Percentiles rank a stretch among this genome's conserved stretches.
These are phyloP conservation scores for Withania somnifera DNA, from an alignment of 305 asterid species.

Conservation along the genomic window DNA sequence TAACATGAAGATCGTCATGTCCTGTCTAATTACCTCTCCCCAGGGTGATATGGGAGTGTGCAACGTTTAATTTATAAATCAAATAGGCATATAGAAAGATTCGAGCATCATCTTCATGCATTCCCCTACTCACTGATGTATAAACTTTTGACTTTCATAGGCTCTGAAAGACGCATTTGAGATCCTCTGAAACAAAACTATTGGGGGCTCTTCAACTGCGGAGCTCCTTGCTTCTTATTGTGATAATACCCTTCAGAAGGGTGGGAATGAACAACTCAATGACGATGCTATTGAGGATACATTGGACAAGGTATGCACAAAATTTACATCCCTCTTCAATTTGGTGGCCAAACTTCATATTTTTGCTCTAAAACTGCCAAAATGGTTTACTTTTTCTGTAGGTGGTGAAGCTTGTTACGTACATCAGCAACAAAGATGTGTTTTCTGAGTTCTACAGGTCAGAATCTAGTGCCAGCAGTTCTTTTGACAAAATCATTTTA, in stretches of 20 bases:
- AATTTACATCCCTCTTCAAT: not conserved
- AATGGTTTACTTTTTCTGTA: constrained; percentile 3
- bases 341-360: not conserved
- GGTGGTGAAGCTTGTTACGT: constrained; percentile 36
- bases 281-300: constrained; percentile 40
- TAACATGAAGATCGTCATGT: too few species aligned
- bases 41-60: too few species aligned
- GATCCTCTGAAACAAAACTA: constrained; percentile 33
- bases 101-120: not conserved
- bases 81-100: too few species aligned
- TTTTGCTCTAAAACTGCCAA: not conserved
- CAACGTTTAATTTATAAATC: too few species aligned
- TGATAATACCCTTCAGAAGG: constrained; percentile 45
- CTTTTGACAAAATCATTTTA: not conserved
- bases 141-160: constrained; percentile 12
- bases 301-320: constrained; percentile 31
- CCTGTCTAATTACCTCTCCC: too few species aligned
- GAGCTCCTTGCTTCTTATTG: constrained; percentile 41
- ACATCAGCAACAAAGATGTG: constrained; percentile 37
- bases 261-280: constrained; percentile 33
- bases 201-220: constrained; percentile 29
- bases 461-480: not conserved
- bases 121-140: not conserved
- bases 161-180: constrained; percentile 48
- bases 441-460: constrained; percentile 41